Evolutionary conservation across 768 basidiomycete genomes (phyloP), one percentile per base, ranked within the genome.

Genomic region (Leccinum variicolor): DNA sequence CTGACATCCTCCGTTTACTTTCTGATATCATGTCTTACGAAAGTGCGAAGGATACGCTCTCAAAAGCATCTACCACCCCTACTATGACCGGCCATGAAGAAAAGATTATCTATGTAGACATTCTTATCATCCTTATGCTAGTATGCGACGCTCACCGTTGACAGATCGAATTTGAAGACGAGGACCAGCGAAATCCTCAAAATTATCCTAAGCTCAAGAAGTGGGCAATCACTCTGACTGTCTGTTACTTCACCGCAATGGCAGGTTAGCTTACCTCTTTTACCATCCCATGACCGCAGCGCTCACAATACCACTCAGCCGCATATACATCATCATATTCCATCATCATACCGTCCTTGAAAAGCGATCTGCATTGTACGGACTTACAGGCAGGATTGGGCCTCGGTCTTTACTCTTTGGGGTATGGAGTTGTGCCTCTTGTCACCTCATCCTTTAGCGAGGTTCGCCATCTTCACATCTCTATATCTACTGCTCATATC

Each of bases 361-460:
- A 64, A 10, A 58, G 52, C 6, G 76, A 77, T 43, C 60, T 79
- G 19, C 68, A 79, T 52, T 81, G 77, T 60, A 78, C 79, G 0
- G 45, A 70, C 10, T 70, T 80, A 17, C 72, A 81, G 55, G 80
- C 76, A 1, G 77, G 76, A 1, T 62, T 81, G 11, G 83, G 81
- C 5, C 72, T 83, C 23, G 76, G 77, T 48, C 71, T 84, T 21
- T 89, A 79, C 63, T 74, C 80, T 0, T 61, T 88, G 6, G 86
- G 85, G 0, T 89, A 85, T 56, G 86, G 79, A 1, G 26, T 87
- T 6, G 66, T 83, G 9, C 86, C 87, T 0, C 78, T 89, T 0
- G 68, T 88, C 19, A 80, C 84, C 1, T 83, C 87, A 4, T 81
- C 86, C 0, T 82, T 89, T 66, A 86, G 85, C 66, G 87, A 90